Conservation (phyloP, 306 rosid species). For the Fragaria ananassa region DNA sequence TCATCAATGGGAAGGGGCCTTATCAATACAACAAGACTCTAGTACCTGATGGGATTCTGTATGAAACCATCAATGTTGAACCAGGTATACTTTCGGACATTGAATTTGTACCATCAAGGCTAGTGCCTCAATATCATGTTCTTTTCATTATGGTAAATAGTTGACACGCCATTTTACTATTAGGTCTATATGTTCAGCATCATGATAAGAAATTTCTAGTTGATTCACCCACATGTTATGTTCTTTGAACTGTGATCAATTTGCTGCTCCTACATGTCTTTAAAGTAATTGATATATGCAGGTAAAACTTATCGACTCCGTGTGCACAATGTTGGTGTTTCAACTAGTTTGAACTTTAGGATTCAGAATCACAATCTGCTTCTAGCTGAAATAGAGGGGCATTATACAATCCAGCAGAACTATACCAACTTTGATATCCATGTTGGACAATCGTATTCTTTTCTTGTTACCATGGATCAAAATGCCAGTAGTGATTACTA, state of each 20-base stretch:
- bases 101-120: neutral
- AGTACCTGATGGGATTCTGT: slow-evolving; percentile 56
- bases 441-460: slow-evolving; percentile 85
- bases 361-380: slow-evolving; percentile 71
- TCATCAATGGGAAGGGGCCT: slow-evolving; percentile 94
- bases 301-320: slow-evolving; percentile 84
- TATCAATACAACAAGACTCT: slow-evolving; percentile 72
- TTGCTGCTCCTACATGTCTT: neutral
- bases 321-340: slow-evolving; percentile 81
- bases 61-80: slow-evolving; percentile 57
- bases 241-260: neutral
- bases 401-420: slow-evolving; percentile 62
- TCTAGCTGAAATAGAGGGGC: slow-evolving; percentile 78
- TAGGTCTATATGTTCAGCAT: neutral
- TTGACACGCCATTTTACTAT: neutral
- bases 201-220: neutral
- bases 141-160: neutral
- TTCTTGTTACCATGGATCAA: slow-evolving; percentile 73
- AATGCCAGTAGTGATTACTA: slow-evolving; percentile 91
- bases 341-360: slow-evolving; percentile 81
- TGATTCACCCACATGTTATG: neutral
- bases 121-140: neutral
- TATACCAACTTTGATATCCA: slow-evolving; percentile 70
- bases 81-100: slow-evolving; percentile 50
- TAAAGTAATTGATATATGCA: slow-evolving; percentile 27